A percentile compares a stretch with the other conserved stretches of the same genome.
Evolutionary conservation across 2,329 filamentous ascomycete species (phyloP).

Genomic region (Huntiella savannae): DNA sequence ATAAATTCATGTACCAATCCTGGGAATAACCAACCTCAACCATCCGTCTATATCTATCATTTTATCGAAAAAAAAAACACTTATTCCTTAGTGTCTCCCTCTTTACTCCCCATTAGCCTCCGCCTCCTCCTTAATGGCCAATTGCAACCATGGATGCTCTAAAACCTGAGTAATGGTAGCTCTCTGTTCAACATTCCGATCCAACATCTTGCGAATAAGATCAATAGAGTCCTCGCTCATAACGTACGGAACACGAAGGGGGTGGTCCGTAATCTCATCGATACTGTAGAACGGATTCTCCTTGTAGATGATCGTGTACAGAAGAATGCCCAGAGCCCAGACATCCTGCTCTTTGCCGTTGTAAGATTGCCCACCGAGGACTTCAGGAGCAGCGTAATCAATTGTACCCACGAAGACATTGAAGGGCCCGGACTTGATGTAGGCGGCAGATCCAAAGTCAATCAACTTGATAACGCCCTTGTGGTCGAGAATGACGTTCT

Average conservation of each 20-base stretch:
- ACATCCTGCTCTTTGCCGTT: constrained; percentile 94
- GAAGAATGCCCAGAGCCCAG: constrained; percentile 87
- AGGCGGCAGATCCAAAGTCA: constrained; percentile 93
- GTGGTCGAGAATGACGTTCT: constrained; percentile 90
- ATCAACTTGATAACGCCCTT: constrained; percentile 93
- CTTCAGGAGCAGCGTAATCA: constrained; percentile 97
- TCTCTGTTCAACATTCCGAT: constrained; percentile 67
- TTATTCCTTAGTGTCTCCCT: not conserved
- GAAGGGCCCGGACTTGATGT: constrained; percentile 96
- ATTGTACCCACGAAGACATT: constrained; percentile 98
- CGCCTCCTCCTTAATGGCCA: constrained; percentile 9
- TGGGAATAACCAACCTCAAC: not conserved
- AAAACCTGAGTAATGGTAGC: constrained; percentile 78
- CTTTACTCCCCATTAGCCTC: not conserved
- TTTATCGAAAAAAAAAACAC: not conserved
- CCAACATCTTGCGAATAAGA: constrained; percentile 76
- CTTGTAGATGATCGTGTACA: constrained; percentile 98
- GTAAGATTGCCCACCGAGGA: constrained; percentile 80
- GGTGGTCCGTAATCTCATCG: constrained; percentile 97
- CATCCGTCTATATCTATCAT: not conserved
- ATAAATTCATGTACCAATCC: not conserved
- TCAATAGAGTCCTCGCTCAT: constrained; percentile 87
- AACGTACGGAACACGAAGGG: constrained; percentile 73
- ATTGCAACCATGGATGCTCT: constrained; percentile 62
- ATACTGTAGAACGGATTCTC: constrained; percentile 98